Conservation (phyloP, 2,329 filamentous ascomycete species). For the Claviceps arundinis region DNA sequence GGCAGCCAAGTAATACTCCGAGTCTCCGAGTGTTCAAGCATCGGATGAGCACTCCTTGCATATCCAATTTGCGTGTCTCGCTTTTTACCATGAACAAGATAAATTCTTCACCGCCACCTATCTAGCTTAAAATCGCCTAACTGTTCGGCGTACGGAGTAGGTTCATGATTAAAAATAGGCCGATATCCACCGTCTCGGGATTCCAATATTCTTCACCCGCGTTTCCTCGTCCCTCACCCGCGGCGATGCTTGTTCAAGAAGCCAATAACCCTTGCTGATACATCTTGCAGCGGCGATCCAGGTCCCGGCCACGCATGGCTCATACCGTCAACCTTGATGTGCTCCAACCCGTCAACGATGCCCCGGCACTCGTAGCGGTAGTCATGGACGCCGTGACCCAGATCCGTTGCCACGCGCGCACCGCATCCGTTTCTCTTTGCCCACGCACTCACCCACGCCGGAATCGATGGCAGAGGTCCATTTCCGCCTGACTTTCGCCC, state of each 20-base stretch:
- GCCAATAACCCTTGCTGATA: constrained; percentile 4
- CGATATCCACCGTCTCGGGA: too few relatives aligned
- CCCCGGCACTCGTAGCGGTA: constrained; percentile 8
- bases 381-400: constrained; percentile 7
- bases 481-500: constrained; percentile 25
- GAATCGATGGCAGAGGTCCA: constrained; percentile 30
- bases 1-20: too few relatives aligned
- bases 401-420: neutral
- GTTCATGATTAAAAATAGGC: too few relatives aligned
- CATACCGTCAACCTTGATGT: constrained; percentile 10
- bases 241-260: constrained; percentile 5
- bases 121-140: too few relatives aligned
- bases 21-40: too few relatives aligned
- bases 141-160: too few relatives aligned
- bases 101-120: too few relatives aligned
- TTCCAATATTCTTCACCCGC: neutral
- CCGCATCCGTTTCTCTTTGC: constrained; percentile 13
- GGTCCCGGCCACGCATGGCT: constrained; percentile 8
- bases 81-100: too few relatives aligned
- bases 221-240: neutral
- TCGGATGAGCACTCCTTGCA: too few relatives aligned
- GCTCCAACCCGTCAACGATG: constrained; percentile 7
- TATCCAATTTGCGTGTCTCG: too few relatives aligned
- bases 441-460: constrained; percentile 26
- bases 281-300: constrained; percentile 2